phyloP scores from a whole-genome alignment of 2,329 filamentous ascomycete species.

The Neurospora crassa region DNA sequence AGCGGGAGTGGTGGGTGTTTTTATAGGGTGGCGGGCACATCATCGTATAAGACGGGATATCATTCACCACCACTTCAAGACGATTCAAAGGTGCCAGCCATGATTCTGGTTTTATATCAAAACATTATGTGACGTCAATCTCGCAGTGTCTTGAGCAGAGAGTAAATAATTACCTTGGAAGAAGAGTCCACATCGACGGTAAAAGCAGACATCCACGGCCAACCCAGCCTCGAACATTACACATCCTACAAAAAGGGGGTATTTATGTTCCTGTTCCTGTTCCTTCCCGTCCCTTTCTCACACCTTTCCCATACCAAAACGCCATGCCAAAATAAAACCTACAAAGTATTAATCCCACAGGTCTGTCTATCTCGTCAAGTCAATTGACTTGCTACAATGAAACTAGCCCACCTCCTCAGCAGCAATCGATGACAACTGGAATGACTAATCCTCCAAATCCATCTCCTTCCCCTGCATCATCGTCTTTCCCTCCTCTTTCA shows the following conservation, averaged over 20 bases:
- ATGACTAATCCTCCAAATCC: constrained; percentile 17
- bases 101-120: background rate
- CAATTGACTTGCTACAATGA: background rate
- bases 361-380: no score
- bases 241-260: background rate
- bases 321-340: background rate
- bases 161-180: background rate
- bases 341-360: background rate
- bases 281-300: background rate
- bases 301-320: background rate
- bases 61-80: background rate
- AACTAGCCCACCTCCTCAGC: background rate
- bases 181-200: background rate
- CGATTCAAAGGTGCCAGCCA: background rate
- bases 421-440: background rate
- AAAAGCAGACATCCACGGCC: background rate
- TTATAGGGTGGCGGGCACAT: background rate
- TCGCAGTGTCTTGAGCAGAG: background rate
- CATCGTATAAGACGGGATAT: background rate
- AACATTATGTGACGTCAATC: background rate
- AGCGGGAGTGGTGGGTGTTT: background rate
- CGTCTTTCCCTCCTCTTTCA: constrained; percentile 46
- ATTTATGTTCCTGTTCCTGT: background rate
- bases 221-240: background rate
- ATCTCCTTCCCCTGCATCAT: constrained; percentile 40